Conservation (phyloP, 257 asterid species). For the Gynochthodes officinalis region DNA sequence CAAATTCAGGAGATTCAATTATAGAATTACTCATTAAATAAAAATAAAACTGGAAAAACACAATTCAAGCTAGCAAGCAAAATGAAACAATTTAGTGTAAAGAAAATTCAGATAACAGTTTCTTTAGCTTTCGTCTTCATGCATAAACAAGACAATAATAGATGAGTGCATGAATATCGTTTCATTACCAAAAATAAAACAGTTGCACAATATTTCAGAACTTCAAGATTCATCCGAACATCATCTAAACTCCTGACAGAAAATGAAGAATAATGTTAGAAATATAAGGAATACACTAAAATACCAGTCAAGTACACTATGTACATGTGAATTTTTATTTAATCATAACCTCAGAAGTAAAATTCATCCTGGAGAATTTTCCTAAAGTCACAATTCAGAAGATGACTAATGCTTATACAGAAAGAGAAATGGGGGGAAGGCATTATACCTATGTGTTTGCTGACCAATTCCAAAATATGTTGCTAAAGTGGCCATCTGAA, state of each 20-base stretch:
- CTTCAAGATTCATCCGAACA: slow-evolving; percentile 97
- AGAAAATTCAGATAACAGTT: not conserved
- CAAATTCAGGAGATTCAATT: not conserved
- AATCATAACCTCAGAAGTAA: not conserved
- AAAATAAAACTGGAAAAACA: not conserved
- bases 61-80: not conserved
- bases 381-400: not conserved
- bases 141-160: not conserved
- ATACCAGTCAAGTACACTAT: not conserved
- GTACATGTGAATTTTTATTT: not conserved
- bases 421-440: slow-evolving; percentile 5
- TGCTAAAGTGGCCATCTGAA: slow-evolving; percentile 92
- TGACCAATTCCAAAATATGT: slow-evolving; percentile 85
- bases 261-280: slow-evolving; percentile 13
- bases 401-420: not conserved
- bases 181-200: slow-evolving; percentile 77
- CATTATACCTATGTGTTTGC: slow-evolving; percentile 70
- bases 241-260: slow-evolving; percentile 84
- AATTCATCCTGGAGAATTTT: not conserved
- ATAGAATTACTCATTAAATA: not conserved
- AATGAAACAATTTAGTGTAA: not conserved
- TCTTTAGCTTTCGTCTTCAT: not conserved
- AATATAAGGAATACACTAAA: not conserved
- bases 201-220: slow-evolving; percentile 84
- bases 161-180: not conserved